Evolutionary conservation across 2,329 filamentous ascomycete species (phyloP).

Genomic region (Aspergillus eucalypticola): DNA sequence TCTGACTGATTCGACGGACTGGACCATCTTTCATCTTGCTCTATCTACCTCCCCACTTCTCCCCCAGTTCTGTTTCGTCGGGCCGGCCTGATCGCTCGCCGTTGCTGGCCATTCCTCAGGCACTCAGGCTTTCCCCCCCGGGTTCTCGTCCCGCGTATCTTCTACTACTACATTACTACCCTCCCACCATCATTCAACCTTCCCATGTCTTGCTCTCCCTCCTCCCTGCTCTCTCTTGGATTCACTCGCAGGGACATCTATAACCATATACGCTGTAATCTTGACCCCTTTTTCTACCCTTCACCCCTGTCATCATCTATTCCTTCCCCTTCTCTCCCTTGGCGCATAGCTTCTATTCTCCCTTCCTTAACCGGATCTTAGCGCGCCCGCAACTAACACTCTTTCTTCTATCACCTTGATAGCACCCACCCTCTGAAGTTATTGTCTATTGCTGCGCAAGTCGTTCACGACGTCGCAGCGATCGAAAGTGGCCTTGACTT

Average conservation of each 20-base stretch:
- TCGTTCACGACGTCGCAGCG: conserved; percentile 20
- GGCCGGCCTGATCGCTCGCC: conserved; percentile 5
- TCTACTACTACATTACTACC: not conserved
- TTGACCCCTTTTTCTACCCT: conserved; percentile 12
- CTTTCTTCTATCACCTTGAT: conserved; percentile 11
- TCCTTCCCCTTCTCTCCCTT: not conserved
- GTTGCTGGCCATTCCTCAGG: conserved; percentile 14
- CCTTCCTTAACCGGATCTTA: conserved; percentile 12
- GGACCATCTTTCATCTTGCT: not conserved
- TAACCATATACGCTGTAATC: not conserved
- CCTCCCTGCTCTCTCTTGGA: conserved; percentile 5
- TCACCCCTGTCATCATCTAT: not conserved
- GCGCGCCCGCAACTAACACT: conserved; percentile 23
- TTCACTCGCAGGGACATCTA: not conserved
- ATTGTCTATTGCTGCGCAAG: conserved; percentile 11
- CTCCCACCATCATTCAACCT: not conserved
- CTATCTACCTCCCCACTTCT: too few relatives aligned
- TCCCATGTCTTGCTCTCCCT: conserved; percentile 8
- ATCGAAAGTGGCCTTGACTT: conserved; percentile 27
- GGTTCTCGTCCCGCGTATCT: conserved; percentile 14
- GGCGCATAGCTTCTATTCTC: not conserved
- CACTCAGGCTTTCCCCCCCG: conserved; percentile 11
- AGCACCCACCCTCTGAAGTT: conserved; percentile 7
- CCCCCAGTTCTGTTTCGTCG: not conserved
- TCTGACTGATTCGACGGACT: not conserved